Percentiles rank a stretch among this genome's conserved stretches.
Conservation (phyloP, 2,329 filamentous ascomycete species). For the Diplodia intermedia region DNA sequence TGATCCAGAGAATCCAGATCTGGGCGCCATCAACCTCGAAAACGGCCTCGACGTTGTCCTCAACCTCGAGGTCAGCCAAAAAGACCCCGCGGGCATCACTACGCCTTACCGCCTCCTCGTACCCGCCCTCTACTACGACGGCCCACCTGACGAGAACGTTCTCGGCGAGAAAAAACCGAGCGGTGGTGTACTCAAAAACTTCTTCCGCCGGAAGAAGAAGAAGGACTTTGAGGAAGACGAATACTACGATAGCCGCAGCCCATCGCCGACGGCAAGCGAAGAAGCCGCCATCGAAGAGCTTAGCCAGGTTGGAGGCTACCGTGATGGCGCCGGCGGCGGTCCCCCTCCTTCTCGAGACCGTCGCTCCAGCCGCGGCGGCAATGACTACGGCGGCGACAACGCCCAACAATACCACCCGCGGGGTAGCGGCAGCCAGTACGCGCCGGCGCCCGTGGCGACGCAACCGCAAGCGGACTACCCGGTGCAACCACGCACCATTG, state of each 20-base stretch:
- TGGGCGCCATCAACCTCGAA: conserved; percentile 71
- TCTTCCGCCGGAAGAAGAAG: conserved; percentile 21
- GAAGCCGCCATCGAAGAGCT: conserved; percentile 2
- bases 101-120: conserved; percentile 86
- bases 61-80: conserved; percentile 86
- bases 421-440: background rate
- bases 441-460: background rate
- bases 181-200: conserved; percentile 10
- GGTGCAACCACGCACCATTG: background rate
- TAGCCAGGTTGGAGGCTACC: background rate
- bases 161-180: background rate
- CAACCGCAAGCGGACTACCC: background rate
- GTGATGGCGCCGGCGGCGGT: background rate
- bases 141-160: conserved; percentile 40
- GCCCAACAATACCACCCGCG: background rate
- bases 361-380: background rate
- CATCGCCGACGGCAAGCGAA: conserved; percentile 14
- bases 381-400: background rate
- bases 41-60: conserved; percentile 85
- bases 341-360: background rate
- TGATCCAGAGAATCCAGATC: conserved; percentile 33
- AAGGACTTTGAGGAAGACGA: conserved; percentile 11
- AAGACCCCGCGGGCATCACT: conserved; percentile 87
- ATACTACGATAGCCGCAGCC: conserved; percentile 22
- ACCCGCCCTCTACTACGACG: conserved; percentile 68